Base-by-base conservation (phyloP, 2,329 filamentous ascomycete genomes). In the Coniochaeta sp. region DNA sequence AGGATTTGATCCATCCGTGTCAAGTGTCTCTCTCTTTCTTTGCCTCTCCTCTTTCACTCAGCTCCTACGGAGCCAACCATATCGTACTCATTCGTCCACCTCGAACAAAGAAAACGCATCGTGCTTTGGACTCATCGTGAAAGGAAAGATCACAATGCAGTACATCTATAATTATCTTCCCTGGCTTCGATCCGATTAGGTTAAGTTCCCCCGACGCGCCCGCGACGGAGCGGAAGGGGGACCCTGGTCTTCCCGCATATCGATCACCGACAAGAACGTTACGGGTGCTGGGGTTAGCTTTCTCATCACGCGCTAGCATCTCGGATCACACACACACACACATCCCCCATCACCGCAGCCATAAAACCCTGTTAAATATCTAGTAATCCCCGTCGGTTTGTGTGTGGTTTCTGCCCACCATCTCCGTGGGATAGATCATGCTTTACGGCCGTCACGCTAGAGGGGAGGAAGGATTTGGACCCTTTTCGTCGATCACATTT, bases 311-410 rank as follows among this genome's bases (percentile, higher is more conserved):
- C 55, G 55, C 55, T 57, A 57, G 55, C 38, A 44, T 34, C 28
- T 44, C 24, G 24, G 55, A 57, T 57, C 55, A 57, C 55, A 57
- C 36, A 55, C n/a, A n/a, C n/a, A n/a, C n/a, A n/a, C n/a, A n/a
- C n/a, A n/a, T n/a, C n/a, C n/a, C 50, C n/a, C 26, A n/a, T 55
- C 30, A 55, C 50, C 50, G 16, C 26, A 10, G n/a, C n/a, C 50
- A 14, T 26, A 4, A 42, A 14, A 42, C 55, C n/a, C 28, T 57
- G 36, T 44, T 57, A 44, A 44, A 56, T 22, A 8, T 17, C 17
- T 8, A 34, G 12, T 55, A 55, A 3, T n/a, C n/a, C 52, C 26
- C 30, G 6, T 17, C 16, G 19, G 9, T 54, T 54, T 8, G n/a
- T n/a, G n/a, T 32, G 30, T 32, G 4, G 24, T n/a, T n/a, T 5